Base-by-base conservation (phyloP, 2,329 filamentous ascomycete species). In the Fusarium tanahbumbuense region DNA sequence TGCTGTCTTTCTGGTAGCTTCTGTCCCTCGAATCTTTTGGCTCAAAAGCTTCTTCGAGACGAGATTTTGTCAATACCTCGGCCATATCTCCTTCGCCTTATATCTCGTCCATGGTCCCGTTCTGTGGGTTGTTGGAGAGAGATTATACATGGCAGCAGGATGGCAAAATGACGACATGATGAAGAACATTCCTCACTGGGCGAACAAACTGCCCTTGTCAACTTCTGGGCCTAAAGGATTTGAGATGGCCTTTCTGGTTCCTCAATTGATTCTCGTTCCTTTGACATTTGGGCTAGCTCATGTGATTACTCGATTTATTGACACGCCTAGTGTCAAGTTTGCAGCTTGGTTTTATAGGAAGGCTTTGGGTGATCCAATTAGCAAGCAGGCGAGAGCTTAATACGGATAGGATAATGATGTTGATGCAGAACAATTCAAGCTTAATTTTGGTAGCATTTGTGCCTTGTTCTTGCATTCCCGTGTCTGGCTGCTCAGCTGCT, bases 101-200 rank as follows among this genome's bases (percentile, higher is more conserved):
- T 92, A 92, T 77, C 81, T 91, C 11, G 83, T 91, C 13, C 89
- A 92, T 69, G 89, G 89, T 0, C 89, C 89, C 0, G 76, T 92
- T 2, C 78, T 92, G 1, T 86, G 83, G 82, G 83, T 82, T 0
- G 55, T 91, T 2, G 89, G 88, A 6, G 88, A 92, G 74, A 81
- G 90, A 41, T 25, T 93, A 2, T 92, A 92, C 76, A 83, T 86
- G 8, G 87, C 87, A 10, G 83, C 84, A 0, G 90, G 91, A 12
- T 89, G 86, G 81, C 73, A 78, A 6, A 83, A 84, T 47, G 78
- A 83, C 2, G 78, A 81, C 16, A 84, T 89, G 66, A 75, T 81
- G 28, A 74, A 83, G n/a, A 79, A 83, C 37, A 83, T 91, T 30
- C 83, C 85, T 0, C 77, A 81, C 6, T 91, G 89, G 88, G 81